phyloP scores from a whole-genome alignment of 257 asterid species.

The Jacaranda mimosifolia region DNA sequence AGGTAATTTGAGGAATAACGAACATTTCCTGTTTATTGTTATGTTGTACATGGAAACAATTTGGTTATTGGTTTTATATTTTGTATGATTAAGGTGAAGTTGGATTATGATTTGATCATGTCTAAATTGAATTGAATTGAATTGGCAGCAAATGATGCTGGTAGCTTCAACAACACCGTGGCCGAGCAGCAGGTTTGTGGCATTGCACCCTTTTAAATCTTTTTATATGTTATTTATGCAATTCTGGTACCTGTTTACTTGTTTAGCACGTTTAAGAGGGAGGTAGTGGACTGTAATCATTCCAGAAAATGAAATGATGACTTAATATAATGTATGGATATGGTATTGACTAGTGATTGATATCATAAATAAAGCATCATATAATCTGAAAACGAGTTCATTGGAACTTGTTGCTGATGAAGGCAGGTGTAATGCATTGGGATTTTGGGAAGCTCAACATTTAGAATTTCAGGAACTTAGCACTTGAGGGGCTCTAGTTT shows the following conservation, averaged over 20 bases:
- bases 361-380: background rate
- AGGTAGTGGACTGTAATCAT: background rate
- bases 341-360: background rate
- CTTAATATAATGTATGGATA: background rate
- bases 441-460: background rate
- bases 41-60: conserved; percentile 10
- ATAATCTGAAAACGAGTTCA: conserved; percentile 1
- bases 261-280: background rate
- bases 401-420: conserved; percentile 5
- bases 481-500: background rate
- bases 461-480: conserved; percentile 18
- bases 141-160: conserved; percentile 89
- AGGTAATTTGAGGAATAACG: conserved; percentile 6
- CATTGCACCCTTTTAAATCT: conserved; percentile 32
- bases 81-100: conserved; percentile 26
- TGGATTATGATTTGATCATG: conserved; percentile 26
- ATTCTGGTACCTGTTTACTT: background rate
- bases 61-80: conserved; percentile 10
- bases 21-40: background rate
- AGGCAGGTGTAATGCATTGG: conserved; percentile 5
- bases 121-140: conserved; percentile 37
- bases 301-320: background rate
- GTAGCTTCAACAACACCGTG: conserved; percentile 97
- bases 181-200: conserved; percentile 89
- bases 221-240: conserved; percentile 24